phyloP scores from a whole-genome alignment of 2,329 filamentous ascomycete genomes.

The Colletotrichum sansevieriae region DNA sequence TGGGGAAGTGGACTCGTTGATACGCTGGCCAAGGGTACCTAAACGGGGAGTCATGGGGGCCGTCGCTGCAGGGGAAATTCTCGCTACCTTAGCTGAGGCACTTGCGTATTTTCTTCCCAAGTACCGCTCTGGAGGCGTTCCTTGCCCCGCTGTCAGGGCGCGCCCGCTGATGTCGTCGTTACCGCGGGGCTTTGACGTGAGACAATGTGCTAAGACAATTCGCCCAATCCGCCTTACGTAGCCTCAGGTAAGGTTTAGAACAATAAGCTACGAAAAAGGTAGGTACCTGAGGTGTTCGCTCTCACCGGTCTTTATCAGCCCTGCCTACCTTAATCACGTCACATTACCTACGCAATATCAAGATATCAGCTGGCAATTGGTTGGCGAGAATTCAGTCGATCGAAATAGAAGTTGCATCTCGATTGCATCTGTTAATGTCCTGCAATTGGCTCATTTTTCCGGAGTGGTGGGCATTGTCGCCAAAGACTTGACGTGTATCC shows the following conservation, averaged over 20 bases:
- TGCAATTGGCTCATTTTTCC: constrained; percentile 29
- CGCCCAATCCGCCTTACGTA: constrained; percentile 16
- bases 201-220: constrained; percentile 29
- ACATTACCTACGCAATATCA: constrained; percentile 33
- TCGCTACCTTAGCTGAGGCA: neutral
- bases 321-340: constrained; percentile 22
- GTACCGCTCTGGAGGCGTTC: neutral
- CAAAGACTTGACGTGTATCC: neutral
- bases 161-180: constrained; percentile 39
- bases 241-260: neutral
- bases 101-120: too few relatives aligned
- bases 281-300: neutral
- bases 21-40: too few relatives aligned
- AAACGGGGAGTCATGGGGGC: constrained; percentile 11
- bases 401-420: constrained; percentile 8
- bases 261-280: constrained; percentile 4
- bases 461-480: constrained; percentile 13
- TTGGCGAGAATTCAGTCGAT: neutral
- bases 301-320: constrained; percentile 36
- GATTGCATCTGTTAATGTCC: neutral
- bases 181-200: constrained; percentile 36
- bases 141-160: constrained; percentile 15
- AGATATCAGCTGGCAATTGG: constrained; percentile 27
- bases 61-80: constrained; percentile 29
- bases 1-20: constrained; percentile 7